These are phyloP conservation scores for Tuber calosporum DNA, from an alignment of 495 filamentous ascomycete species.

Conservation along the genomic window DNA sequence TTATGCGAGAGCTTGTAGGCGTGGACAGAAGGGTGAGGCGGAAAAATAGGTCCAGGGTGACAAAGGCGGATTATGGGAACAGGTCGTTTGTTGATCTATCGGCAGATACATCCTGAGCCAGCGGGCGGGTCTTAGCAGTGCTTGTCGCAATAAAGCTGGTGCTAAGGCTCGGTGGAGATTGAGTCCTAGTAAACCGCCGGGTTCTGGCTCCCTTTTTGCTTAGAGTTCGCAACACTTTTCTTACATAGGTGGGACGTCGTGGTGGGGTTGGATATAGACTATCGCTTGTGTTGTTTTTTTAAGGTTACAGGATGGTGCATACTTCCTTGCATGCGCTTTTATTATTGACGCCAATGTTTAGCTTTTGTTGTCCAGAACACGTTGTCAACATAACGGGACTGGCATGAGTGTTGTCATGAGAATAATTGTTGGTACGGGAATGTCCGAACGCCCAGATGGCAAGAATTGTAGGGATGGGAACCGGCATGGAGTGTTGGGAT, in stretches of 20 bases:
- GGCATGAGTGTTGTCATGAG: too few species aligned
- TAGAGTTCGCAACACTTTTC: neutral
- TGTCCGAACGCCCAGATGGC: too few species aligned
- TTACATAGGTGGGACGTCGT: neutral
- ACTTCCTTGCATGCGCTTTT: neutral
- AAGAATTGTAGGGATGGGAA: too few species aligned
- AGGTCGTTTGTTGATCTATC: neutral
- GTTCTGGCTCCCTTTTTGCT: neutral
- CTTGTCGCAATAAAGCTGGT: neutral
- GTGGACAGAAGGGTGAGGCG: neutral
- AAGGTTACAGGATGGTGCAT: neutral
- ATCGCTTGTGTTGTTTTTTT: neutral
- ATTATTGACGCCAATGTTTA: neutral
- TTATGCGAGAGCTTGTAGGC: slow-evolving; percentile 12
- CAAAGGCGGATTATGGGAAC: neutral
- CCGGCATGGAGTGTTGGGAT: too few species aligned
- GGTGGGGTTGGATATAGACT: neutral
- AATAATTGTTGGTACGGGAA: too few species aligned
- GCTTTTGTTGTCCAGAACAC: neutral
- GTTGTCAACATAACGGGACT: too few species aligned
- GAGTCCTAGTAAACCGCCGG: neutral
- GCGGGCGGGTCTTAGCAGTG: neutral
- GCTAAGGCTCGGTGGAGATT: neutral
- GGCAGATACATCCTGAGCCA: neutral
- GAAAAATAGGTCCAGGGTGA: neutral